Conservation (phyloP, 805 yeast genomes). For the Spencermartinsiella europaea region DNA sequence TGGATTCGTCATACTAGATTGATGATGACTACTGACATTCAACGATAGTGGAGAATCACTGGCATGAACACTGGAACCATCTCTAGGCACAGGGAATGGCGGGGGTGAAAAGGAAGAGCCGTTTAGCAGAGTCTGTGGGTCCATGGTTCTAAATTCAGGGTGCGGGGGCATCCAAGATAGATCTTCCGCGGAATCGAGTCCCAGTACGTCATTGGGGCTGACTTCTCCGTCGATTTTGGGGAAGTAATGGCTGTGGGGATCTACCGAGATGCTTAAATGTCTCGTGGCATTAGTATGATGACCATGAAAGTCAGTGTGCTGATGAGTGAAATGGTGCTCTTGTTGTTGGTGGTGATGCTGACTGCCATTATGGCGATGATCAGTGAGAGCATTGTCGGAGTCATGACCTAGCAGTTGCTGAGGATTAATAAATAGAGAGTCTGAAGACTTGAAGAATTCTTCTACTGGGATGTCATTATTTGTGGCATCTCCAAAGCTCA, state of each 20-base stretch:
- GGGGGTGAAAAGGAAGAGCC: background rate
- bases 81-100: background rate
- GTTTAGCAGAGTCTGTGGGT: background rate
- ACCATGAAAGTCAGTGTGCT: background rate
- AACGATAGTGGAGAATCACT: conserved; percentile 10
- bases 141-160: background rate
- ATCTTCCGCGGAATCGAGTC: conserved; percentile 9
- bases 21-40: background rate
- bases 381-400: background rate
- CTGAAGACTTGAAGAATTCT: conserved; percentile 41
- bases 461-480: conserved; percentile 53
- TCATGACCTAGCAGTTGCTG: conserved; percentile 17
- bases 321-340: background rate
- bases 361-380: conserved; percentile 5
- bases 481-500: conserved; percentile 43
- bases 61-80: background rate
- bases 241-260: background rate
- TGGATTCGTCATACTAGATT: background rate
- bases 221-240: background rate
- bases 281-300: background rate
- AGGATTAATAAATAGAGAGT: conserved; percentile 26
- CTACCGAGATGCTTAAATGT: background rate
- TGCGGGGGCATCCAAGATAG: conserved; percentile 20
- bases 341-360: background rate
- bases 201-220: background rate